Conservation (phyloP, 2,329 filamentous ascomycete genomes). For the Colletotrichum melonis region DNA sequence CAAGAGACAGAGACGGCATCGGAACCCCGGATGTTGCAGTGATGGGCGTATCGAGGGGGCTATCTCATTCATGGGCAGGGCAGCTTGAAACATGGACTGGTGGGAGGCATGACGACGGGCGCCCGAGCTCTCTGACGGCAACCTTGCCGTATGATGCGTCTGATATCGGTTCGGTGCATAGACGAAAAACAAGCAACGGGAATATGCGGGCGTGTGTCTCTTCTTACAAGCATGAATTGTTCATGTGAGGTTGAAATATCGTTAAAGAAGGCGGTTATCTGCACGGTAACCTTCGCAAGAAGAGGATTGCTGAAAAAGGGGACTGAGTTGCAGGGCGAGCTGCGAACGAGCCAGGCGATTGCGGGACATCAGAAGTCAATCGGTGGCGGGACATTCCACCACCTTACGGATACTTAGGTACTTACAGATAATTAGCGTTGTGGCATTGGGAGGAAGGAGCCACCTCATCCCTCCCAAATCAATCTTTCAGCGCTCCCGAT, state of each 20-base stretch:
- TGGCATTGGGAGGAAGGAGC: conserved; percentile 3
- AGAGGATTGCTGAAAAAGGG: not conserved
- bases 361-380: conserved; percentile 29
- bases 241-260: not conserved
- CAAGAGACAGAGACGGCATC: not conserved
- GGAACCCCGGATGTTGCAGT: conserved; percentile 16
- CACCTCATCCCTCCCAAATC: not conserved
- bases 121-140: conserved; percentile 30
- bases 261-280: not conserved
- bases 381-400: conserved; percentile 19
- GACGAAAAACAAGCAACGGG: not conserved
- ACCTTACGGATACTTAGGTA: not conserved
- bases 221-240: not conserved
- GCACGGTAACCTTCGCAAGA: not conserved
- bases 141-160: conserved; percentile 25
- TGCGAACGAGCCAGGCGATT: conserved; percentile 31
- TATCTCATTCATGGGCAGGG: conserved; percentile 27
- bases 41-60: conserved; percentile 16
- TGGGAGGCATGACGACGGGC: conserved; percentile 28
- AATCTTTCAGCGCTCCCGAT: not conserved
- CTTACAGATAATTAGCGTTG: not conserved
- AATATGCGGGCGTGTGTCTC: not conserved
- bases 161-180: conserved; percentile 18
- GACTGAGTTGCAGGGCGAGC: not conserved
- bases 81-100: conserved; percentile 32